phyloP scores from a whole-genome alignment of 1,284 basidiomycete species.

The Polyporus tsugae region DNA sequence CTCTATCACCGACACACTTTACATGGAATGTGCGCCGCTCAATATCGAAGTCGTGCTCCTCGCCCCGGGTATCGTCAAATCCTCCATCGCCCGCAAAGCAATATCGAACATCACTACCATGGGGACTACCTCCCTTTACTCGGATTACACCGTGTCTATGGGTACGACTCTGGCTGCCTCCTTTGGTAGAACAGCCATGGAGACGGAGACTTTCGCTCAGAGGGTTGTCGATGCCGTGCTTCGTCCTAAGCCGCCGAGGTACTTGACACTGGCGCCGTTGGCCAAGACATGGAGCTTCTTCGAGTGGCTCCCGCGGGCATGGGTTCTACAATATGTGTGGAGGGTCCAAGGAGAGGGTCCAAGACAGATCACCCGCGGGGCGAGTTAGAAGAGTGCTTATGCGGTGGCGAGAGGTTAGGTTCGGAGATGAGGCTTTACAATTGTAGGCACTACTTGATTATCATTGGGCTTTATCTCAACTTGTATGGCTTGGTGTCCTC shows the following conservation, averaged over 20 bases:
- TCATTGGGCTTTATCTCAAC: no score
- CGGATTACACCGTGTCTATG: background rate
- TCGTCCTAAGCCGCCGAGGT: conserved; percentile 37
- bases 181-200: background rate
- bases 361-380: background rate
- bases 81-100: conserved; percentile 24
- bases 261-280: conserved; percentile 6
- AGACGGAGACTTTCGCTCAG: conserved; percentile 55
- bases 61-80: conserved; percentile 62
- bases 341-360: conserved; percentile 3
- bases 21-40: conserved; percentile 75
- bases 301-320: conserved; percentile 12
- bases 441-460: background rate
- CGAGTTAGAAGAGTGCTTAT: background rate
- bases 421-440: background rate
- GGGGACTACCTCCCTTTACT: conserved; percentile 36
- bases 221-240: conserved; percentile 55
- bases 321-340: conserved; percentile 11
- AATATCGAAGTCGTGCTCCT: conserved; percentile 65
- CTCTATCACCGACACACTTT: conserved; percentile 65
- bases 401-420: background rate
- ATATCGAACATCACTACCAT: conserved; percentile 49
- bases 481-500: no score
- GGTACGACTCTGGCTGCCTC: background rate
- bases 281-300: background rate